Conservation (phyloP, 176 grass and related monocot species). For the Triticum timopheevii region DNA sequence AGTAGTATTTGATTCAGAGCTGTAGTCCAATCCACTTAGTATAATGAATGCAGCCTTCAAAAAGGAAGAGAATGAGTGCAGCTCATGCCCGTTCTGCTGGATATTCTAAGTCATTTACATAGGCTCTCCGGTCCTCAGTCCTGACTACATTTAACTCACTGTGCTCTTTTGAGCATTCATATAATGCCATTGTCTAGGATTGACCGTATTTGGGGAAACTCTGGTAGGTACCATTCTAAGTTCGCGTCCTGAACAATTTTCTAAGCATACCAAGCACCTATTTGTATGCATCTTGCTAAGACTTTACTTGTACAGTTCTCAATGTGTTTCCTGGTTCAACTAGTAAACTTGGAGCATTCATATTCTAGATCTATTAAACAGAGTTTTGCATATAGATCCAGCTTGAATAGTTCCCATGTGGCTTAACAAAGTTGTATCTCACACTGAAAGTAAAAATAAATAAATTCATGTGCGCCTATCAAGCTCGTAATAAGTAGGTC, state of each 20-base stretch:
- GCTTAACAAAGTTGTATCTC: neutral
- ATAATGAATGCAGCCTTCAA: neutral
- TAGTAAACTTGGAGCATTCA: neutral
- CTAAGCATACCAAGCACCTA: neutral
- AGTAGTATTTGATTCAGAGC: neutral
- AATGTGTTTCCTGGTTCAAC: neutral
- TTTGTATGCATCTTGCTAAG: neutral
- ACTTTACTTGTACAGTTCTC: conserved; percentile 6
- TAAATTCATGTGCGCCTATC: neutral
- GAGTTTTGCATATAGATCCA: neutral
- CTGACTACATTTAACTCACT: neutral
- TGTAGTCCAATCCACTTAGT: neutral
- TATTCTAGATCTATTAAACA: neutral
- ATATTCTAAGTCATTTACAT: neutral
- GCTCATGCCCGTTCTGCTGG: neutral
- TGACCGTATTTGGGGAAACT: neutral
- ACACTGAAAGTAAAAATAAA: neutral
- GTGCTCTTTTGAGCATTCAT: neutral
- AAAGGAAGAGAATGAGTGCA: neutral
- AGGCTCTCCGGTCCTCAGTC: neutral
- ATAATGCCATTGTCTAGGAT: conserved; percentile 2
- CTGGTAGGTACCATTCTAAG: neutral
- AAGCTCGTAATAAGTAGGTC: neutral
- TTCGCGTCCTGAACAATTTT: neutral
- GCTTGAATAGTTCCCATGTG: conserved; percentile 21